These are phyloP conservation scores for Daldinia vernicosa DNA, from an alignment of 495 filamentous ascomycete genomes.

Conservation along the genomic window DNA sequence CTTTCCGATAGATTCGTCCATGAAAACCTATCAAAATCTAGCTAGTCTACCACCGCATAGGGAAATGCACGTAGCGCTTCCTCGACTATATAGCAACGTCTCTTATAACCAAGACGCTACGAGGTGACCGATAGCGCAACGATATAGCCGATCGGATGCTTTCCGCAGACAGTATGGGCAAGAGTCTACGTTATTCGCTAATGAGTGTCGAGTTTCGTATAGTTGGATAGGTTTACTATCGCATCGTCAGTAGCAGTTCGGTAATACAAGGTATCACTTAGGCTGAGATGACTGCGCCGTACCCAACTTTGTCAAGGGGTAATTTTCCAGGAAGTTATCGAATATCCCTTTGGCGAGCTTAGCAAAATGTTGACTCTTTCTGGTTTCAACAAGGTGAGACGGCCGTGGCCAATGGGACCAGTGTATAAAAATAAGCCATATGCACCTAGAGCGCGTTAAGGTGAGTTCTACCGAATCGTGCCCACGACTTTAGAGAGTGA, in stretches of 20 bases:
- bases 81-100: conserved; percentile 31
- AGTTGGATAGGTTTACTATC: conserved; percentile 9
- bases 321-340: not conserved
- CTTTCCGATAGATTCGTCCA: conserved; percentile 36
- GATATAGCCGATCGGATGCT: conserved; percentile 18
- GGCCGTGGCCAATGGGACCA: not conserved
- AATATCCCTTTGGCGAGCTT: not conserved
- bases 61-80: conserved; percentile 33
- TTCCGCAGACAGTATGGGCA: conserved; percentile 28
- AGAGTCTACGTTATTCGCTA: not conserved
- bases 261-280: not conserved
- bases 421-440: conserved; percentile 17
- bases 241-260: conserved; percentile 16
- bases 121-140: conserved; percentile 31
- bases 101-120: conserved; percentile 29
- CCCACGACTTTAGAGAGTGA: not conserved
- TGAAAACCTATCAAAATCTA: conserved; percentile 26
- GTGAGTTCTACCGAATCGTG: not conserved
- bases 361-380: not conserved
- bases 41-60: conserved; percentile 26
- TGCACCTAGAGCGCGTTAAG: not conserved
- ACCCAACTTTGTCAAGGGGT: not conserved
- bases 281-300: not conserved
- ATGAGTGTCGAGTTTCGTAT: not conserved
- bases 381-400: not conserved